These are phyloP conservation scores for Camellia granthamiana DNA, from an alignment of 148 eudicot genomes.

Conservation along the genomic window DNA sequence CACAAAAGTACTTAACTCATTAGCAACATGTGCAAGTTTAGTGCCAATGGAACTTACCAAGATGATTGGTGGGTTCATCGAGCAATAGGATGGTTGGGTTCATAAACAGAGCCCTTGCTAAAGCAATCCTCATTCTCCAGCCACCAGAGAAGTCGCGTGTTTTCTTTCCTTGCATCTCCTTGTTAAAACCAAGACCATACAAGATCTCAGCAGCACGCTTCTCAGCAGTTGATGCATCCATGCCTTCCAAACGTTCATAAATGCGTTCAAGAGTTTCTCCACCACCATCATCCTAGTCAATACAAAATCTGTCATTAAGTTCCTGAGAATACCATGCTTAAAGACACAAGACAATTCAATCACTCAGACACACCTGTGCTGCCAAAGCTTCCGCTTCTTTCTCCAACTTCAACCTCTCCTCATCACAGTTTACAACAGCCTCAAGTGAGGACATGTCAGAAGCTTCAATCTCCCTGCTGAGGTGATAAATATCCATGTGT, in stretches of 20 bases:
- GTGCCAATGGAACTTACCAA: slow-evolving; percentile 48
- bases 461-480: slow-evolving; percentile 91
- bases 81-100: slow-evolving; percentile 92
- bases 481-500: slow-evolving; percentile 97
- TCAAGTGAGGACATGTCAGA: slow-evolving; percentile 93
- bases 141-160: slow-evolving; percentile 98
- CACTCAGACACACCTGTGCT: slow-evolving; percentile 53
- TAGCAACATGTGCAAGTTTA: too few species aligned
- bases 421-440: slow-evolving; percentile 88
- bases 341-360: background rate
- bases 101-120: slow-evolving; percentile 94
- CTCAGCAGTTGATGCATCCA: slow-evolving; percentile 95
- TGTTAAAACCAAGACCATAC: slow-evolving; percentile 86
- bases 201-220: slow-evolving; percentile 98
- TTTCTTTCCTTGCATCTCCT: slow-evolving; percentile 88
- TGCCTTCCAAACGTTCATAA: slow-evolving; percentile 90
- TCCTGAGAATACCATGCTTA: background rate
- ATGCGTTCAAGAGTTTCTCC: slow-evolving; percentile 90
- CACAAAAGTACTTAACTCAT: background rate
- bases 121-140: slow-evolving; percentile 99
- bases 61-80: slow-evolving; percentile 99
- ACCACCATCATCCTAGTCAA: slow-evolving; percentile 87
- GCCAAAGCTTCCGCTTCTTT: slow-evolving; percentile 81
- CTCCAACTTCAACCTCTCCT: slow-evolving; percentile 78
- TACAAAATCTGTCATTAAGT: background rate